A percentile compares a stretch with the other conserved stretches of the same genome.
phyloP scores from a whole-genome alignment of 345 rosid genomes.

The Salix udensis region DNA sequence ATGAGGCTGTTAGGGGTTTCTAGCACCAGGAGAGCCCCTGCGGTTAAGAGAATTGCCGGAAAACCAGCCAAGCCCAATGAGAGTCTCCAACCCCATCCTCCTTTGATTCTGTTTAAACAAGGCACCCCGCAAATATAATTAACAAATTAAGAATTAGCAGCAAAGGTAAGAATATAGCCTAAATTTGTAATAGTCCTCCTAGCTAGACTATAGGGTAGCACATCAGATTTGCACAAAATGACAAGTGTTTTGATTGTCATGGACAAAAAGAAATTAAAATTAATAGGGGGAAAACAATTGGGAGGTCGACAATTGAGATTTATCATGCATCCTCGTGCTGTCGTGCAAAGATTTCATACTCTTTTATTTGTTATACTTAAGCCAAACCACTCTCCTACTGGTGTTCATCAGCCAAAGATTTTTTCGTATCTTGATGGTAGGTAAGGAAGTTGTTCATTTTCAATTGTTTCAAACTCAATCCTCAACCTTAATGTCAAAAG shows the following conservation, averaged over 20 bases:
- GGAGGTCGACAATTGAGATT: background rate
- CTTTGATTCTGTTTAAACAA: slow-evolving; percentile 46
- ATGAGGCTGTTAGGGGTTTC: slow-evolving; percentile 93
- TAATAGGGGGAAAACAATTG: background rate
- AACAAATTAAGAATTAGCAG: background rate
- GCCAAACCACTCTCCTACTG: background rate
- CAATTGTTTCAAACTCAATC: background rate
- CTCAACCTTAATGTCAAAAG: background rate
- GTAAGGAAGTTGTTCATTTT: background rate
- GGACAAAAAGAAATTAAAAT: background rate
- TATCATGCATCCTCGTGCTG: background rate
- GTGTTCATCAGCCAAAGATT: background rate
- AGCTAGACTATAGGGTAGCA: background rate
- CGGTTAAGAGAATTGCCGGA: slow-evolving; percentile 74
- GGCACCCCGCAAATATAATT: background rate
- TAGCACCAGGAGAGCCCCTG: slow-evolving; percentile 68
- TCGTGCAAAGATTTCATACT: background rate
- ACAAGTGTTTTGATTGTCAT: background rate
- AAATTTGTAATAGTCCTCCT: background rate
- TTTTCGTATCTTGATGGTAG: background rate
- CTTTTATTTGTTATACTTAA: background rate
- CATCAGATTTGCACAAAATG: background rate
- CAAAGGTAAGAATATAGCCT: background rate
- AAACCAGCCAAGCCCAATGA: slow-evolving; percentile 86
- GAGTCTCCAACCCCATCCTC: slow-evolving; percentile 97